A percentile compares a stretch with the other conserved stretches of the same genome.
Evolutionary conservation across 2,329 filamentous ascomycete genomes (phyloP).

Genomic region (Fusarium sp.): DNA sequence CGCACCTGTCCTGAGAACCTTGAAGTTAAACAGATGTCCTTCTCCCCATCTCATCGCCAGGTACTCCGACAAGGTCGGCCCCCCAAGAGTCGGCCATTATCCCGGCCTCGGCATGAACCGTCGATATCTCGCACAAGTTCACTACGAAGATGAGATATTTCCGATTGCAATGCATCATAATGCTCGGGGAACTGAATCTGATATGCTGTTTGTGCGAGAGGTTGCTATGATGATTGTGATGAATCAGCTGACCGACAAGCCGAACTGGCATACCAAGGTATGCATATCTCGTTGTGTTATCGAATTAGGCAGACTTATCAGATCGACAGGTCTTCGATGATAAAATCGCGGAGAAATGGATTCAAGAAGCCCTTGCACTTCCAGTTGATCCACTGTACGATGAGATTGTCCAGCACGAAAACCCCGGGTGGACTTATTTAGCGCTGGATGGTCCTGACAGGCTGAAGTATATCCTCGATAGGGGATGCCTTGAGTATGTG

Average conservation of each 20-base stretch:
- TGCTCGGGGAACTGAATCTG: not conserved
- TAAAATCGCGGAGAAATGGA: conserved; percentile 6
- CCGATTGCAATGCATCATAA: not conserved
- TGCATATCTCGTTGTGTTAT: accelerated
- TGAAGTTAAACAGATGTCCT: no score
- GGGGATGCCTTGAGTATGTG: conserved; percentile 30
- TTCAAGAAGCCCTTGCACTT: conserved; percentile 25
- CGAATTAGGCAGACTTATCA: not conserved
- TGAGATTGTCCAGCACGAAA: not conserved
- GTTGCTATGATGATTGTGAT: conserved; percentile 45
- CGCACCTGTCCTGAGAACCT: not conserved
- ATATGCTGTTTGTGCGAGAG: conserved; percentile 28
- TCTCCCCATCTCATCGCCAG: not conserved
- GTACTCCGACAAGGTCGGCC: not conserved
- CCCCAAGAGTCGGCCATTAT: not conserved
- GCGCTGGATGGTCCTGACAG: not conserved
- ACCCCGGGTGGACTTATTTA: no score
- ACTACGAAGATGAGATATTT: not conserved
- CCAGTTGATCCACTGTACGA: conserved; percentile 7
- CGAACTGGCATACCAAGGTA: conserved; percentile 42
- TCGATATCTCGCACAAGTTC: not conserved
- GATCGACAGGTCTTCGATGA: conserved; percentile 6
- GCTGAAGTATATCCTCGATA: conserved; percentile 20
- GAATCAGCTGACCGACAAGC: conserved; percentile 43
- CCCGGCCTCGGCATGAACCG: conserved; percentile 17